phyloP scores from a whole-genome alignment of 1,284 basidiomycete genomes.

The Cutaneotrichosporon mucoides region DNA sequence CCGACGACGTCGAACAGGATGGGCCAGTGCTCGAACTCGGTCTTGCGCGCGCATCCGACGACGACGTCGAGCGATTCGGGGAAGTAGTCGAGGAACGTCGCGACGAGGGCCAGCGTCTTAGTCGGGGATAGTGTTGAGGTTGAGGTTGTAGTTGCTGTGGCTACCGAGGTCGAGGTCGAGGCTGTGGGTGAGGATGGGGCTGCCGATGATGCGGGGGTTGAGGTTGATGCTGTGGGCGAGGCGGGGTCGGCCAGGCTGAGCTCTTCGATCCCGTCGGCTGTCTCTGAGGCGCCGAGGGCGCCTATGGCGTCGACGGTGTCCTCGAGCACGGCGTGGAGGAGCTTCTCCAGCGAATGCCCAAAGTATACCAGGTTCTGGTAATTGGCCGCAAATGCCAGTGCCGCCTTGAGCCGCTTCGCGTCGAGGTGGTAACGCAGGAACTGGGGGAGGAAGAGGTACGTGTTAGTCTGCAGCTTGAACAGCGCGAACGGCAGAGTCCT shows the following conservation, averaged over 20 bases:
- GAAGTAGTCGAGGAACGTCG: slow-evolving; percentile 94
- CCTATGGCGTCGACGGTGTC: slow-evolving; percentile 61
- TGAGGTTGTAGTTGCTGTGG: background rate
- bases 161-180: background rate
- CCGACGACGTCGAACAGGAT: slow-evolving; percentile 86
- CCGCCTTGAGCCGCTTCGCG: slow-evolving; percentile 65
- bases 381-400: slow-evolving; percentile 78
- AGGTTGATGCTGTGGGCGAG: no score
- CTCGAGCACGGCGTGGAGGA: slow-evolving; percentile 89
- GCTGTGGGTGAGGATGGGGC: background rate
- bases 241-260: no score
- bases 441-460: slow-evolving; percentile 91
- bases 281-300: no score
- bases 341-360: slow-evolving; percentile 86
- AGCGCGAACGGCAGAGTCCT: slow-evolving; percentile 81
- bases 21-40: slow-evolving; percentile 87
- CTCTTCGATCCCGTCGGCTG: no score
- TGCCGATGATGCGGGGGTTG: no score
- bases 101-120: slow-evolving; percentile 61
- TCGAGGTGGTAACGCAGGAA: slow-evolving; percentile 80
- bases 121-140: slow-evolving; percentile 12
- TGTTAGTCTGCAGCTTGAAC: slow-evolving; percentile 88
- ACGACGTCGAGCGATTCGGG: slow-evolving; percentile 85
- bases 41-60: slow-evolving; percentile 94
- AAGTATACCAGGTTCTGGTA: slow-evolving; percentile 91